Evolutionary conservation across 208 protist species (phyloP).

Genomic region (Vickermania ingenoplastis): DNA sequence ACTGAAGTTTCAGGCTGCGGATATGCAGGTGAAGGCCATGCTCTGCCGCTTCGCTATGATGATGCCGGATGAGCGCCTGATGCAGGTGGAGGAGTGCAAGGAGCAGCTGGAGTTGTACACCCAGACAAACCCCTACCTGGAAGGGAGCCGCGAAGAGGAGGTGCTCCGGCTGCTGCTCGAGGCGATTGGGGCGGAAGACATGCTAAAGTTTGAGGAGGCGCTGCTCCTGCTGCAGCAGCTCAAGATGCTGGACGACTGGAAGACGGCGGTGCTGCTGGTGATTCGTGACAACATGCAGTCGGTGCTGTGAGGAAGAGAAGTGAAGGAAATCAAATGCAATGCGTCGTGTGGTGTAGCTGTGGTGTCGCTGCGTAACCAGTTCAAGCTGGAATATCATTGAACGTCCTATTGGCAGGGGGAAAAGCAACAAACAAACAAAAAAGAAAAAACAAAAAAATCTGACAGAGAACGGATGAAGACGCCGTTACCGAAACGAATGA

Average conservation of each 20-base stretch:
- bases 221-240: constrained; percentile 69
- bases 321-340: no score
- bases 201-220: constrained; percentile 70
- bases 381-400: no score
- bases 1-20: constrained; percentile 79
- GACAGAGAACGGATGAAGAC: no score
- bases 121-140: constrained; percentile 49
- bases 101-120: constrained; percentile 69
- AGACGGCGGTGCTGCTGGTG: constrained; percentile 73
- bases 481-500: no score
- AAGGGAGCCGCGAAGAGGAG: constrained; percentile 71
- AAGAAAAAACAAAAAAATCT: no score
- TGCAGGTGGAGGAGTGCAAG: constrained; percentile 47
- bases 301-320: constrained; percentile 40
- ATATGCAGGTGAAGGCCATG: constrained; percentile 77
- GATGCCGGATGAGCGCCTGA: constrained; percentile 60
- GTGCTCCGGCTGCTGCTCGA: constrained; percentile 63
- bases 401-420: no score
- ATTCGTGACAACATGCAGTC: constrained; percentile 81
- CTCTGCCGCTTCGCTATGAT: constrained; percentile 73
- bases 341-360: no score
- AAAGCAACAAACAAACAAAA: no score
- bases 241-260: constrained; percentile 77
- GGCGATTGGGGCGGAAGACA: constrained; percentile 48
- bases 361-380: no score